phyloP scores from a whole-genome alignment of 352 stramenopile genomes.

The Globisporangium orthogonon region DNA sequence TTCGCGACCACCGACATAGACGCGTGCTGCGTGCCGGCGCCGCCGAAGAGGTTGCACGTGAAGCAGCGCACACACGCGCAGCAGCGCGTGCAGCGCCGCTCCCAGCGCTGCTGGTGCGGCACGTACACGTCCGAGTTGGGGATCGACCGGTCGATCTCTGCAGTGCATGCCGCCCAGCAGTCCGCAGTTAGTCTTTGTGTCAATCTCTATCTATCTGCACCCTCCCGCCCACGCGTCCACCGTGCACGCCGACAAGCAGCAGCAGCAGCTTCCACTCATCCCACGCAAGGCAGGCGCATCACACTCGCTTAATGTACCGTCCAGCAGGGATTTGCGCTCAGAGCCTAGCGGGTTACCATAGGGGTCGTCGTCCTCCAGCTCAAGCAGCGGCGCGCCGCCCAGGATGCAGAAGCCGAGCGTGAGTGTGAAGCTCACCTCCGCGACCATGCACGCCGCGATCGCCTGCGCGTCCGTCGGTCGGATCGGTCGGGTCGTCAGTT shows the following conservation, averaged over 20 bases:
- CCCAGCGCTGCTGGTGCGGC: constrained; percentile 68
- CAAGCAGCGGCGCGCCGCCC: constrained; percentile 27
- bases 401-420: constrained; percentile 70
- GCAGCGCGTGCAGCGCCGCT: constrained; percentile 66
- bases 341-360: constrained; percentile 66
- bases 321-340: constrained; percentile 73
- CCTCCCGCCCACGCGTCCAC: too few species aligned
- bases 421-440: constrained; percentile 67
- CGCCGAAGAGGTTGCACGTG: constrained; percentile 85
- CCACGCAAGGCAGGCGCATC: constrained; percentile 5
- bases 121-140: constrained; percentile 80
- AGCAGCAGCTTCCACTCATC: too few species aligned
- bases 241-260: too few species aligned
- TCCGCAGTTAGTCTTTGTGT: too few species aligned
- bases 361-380: constrained; percentile 23
- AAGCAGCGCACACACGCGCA: constrained; percentile 79
- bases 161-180: not conserved
- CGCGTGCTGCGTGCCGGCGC: constrained; percentile 75
- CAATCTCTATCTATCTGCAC: too few species aligned
- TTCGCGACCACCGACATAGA: constrained; percentile 86
- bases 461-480: constrained; percentile 18
- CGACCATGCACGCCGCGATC: constrained; percentile 47
- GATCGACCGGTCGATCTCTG: constrained; percentile 50
- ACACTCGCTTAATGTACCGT: constrained; percentile 32
- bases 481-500: not conserved